Evolutionary conservation across 306 rosid genomes (phyloP).

Genomic region (Lathyrus aphaca): DNA sequence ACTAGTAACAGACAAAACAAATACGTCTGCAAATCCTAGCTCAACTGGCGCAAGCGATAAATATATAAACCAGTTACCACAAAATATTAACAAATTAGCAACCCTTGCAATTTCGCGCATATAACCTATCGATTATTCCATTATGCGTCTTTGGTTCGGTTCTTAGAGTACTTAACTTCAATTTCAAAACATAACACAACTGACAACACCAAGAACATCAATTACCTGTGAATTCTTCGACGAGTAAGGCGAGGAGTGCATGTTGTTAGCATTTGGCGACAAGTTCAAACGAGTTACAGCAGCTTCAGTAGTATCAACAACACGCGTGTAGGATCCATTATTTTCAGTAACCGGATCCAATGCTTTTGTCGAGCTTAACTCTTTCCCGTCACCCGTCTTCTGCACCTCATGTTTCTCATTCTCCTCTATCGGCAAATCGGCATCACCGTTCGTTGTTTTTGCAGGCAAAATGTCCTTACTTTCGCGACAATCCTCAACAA

Average conservation of each 20-base stretch:
- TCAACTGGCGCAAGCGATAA: background rate
- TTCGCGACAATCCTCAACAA: conserved; percentile 50
- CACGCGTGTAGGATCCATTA: conserved; percentile 41
- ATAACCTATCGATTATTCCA: background rate
- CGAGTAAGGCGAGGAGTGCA: conserved; percentile 57
- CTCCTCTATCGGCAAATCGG: conserved; percentile 47
- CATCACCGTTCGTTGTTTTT: conserved; percentile 51
- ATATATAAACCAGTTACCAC: conserved; percentile 20
- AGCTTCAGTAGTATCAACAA: conserved; percentile 50
- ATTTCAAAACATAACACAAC: conserved; percentile 13
- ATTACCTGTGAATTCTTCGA: conserved; percentile 62
- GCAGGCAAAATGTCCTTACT: conserved; percentile 52
- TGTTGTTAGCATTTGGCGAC: conserved; percentile 51
- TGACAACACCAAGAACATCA: conserved; percentile 26
- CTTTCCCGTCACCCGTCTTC: conserved; percentile 41
- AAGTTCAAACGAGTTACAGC: conserved; percentile 38
- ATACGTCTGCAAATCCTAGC: background rate
- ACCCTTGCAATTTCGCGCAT: background rate
- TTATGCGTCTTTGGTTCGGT: background rate
- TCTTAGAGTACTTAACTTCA: conserved; percentile 2
- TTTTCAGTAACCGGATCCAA: conserved; percentile 52
- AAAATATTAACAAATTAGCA: conserved; percentile 22
- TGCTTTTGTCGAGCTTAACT: conserved; percentile 51
- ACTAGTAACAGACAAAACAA: background rate
- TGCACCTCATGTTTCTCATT: conserved; percentile 54